A percentile compares a stretch with the other conserved stretches of the same genome.
Evolutionary conservation across 2,329 filamentous ascomycete species (phyloP).

Genomic region (Aspergillus pseudonomiae): DNA sequence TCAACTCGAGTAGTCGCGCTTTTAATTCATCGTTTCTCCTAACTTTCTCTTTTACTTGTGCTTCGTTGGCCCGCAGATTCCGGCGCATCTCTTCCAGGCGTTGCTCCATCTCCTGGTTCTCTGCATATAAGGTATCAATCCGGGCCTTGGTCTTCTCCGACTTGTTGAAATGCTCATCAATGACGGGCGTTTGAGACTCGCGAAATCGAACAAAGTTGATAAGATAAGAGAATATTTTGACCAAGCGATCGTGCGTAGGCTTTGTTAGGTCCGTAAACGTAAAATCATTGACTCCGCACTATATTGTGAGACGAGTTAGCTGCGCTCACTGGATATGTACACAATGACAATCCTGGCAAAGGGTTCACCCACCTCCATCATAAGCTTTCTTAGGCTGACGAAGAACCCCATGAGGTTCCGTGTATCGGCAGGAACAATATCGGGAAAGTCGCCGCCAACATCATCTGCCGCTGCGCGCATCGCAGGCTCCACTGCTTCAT

Average conservation of each 20-base stretch:
- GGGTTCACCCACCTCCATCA: constrained; percentile 60
- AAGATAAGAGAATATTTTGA: constrained; percentile 95
- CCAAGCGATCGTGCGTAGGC: constrained; percentile 84
- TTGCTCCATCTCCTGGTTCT: constrained; percentile 85
- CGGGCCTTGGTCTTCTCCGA: constrained; percentile 81
- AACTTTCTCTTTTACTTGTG: constrained; percentile 80
- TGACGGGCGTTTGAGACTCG: constrained; percentile 84
- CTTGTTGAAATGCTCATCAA: constrained; percentile 93
- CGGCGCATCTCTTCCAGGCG: constrained; percentile 78
- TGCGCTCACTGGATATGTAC: not conserved
- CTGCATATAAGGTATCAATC: constrained; percentile 81
- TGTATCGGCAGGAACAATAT: constrained; percentile 83
- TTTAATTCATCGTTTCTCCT: constrained; percentile 86
- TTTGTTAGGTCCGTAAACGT: constrained; percentile 89
- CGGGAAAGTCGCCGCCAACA: constrained; percentile 78
- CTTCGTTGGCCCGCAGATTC: constrained; percentile 79
- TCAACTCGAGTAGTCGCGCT: constrained; percentile 75
- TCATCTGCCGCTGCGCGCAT: constrained; percentile 93
- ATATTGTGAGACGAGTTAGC: constrained; percentile 2
- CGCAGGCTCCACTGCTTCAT: constrained; percentile 89
- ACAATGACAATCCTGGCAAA: not conserved
- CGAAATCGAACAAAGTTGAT: constrained; percentile 99
- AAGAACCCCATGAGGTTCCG: constrained; percentile 97
- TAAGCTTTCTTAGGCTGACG: constrained; percentile 74
- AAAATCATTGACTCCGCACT: constrained; percentile 93